Evolutionary conservation across 208 protist species (phyloP).

Genomic region (Acanthamoeba sp.): DNA sequence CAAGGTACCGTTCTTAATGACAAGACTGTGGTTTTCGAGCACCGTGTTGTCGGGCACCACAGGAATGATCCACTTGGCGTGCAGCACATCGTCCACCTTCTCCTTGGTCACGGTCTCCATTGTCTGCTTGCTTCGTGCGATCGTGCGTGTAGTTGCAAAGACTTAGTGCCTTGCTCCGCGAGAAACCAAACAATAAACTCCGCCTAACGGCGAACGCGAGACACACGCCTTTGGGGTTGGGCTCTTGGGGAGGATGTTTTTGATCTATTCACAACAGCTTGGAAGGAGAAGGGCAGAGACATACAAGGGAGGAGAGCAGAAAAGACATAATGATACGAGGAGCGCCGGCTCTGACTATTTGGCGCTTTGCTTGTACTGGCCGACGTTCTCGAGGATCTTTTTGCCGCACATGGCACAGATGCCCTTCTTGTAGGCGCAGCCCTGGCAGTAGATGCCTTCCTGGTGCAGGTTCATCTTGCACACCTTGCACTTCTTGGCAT

Average conservation of each 20-base stretch:
- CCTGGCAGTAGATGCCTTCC: conserved; percentile 56
- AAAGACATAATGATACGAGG: too few relatives aligned
- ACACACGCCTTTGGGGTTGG: too few relatives aligned
- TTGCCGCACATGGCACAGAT: conserved; percentile 75
- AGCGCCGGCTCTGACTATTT: background rate
- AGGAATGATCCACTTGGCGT: conserved; percentile 85
- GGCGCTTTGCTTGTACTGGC: conserved; percentile 54
- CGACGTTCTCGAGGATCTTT: conserved; percentile 64
- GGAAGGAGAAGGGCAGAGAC: too few relatives aligned
- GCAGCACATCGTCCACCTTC: conserved; percentile 75
- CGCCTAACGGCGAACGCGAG: too few relatives aligned
- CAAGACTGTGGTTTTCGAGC: conserved; percentile 80
- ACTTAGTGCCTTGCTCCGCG: too few relatives aligned
- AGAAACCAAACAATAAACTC: too few relatives aligned
- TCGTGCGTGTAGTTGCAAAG: too few relatives aligned
- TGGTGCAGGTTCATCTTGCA: conserved; percentile 67
- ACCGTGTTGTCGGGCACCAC: conserved; percentile 77
- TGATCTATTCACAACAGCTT: too few relatives aligned
- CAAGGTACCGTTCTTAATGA: conserved; percentile 70
- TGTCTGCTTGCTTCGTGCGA: background rate
- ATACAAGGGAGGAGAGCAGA: too few relatives aligned
- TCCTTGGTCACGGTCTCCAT: background rate
- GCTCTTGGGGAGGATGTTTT: too few relatives aligned
- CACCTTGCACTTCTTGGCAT: conserved; percentile 61
- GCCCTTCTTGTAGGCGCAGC: conserved; percentile 72